Percentiles rank a stretch among this genome's conserved stretches.
Evolutionary conservation across 2,329 filamentous ascomycete species (phyloP).

Genomic region (Apiospora marii): DNA sequence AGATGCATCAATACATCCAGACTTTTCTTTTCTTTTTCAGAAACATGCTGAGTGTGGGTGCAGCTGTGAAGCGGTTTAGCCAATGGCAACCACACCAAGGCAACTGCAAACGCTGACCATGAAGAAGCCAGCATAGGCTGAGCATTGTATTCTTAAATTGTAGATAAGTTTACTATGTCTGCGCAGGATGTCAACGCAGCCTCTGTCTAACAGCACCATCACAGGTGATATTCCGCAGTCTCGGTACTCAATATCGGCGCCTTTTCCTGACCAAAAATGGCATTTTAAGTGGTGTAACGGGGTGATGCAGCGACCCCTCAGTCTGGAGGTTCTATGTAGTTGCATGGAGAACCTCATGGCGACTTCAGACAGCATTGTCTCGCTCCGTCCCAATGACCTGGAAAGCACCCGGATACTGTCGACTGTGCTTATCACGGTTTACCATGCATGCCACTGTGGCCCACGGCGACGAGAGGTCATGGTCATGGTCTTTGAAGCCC

Average conservation of each 20-base stretch:
- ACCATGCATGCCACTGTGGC: not conserved
- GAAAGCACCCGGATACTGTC: constrained; percentile 28
- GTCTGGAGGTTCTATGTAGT: not conserved
- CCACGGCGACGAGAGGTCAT: not conserved
- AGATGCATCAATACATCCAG: not conserved
- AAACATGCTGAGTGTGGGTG: not conserved
- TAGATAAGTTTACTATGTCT: too few relatives aligned
- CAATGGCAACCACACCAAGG: not conserved
- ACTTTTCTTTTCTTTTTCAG: not conserved
- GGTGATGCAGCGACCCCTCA: not conserved
- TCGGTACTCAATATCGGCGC: too few relatives aligned
- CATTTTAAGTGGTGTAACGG: not conserved
- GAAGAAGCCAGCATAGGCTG: not conserved
- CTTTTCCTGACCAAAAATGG: not conserved
- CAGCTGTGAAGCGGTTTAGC: not conserved
- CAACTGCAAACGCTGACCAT: not conserved
- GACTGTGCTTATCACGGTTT: not conserved
- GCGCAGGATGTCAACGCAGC: too few relatives aligned
- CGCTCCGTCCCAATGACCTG: constrained; percentile 31
- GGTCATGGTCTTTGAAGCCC: not conserved
- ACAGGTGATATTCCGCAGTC: too few relatives aligned
- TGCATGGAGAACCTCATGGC: not conserved
- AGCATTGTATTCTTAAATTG: not conserved
- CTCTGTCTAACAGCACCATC: too few relatives aligned
- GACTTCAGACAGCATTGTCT: constrained; percentile 30